Conservation (phyloP, 495 filamentous ascomycete genomes). For the Hamigera avellanea region DNA sequence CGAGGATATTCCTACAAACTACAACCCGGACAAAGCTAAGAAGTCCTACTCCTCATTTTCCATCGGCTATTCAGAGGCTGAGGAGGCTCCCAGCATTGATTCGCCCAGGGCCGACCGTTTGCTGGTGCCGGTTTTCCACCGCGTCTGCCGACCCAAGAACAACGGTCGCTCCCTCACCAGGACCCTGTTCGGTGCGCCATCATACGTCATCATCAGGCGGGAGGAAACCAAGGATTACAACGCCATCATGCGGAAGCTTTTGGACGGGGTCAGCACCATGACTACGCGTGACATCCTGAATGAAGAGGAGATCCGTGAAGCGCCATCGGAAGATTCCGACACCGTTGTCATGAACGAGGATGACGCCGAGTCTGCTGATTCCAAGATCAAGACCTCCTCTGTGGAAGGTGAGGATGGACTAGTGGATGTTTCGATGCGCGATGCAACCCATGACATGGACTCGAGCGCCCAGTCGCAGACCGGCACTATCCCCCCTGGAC, state of each 20-base stretch:
- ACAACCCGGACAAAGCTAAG: slow-evolving; percentile 37
- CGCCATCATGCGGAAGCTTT: slow-evolving; percentile 48
- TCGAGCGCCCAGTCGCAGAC: slow-evolving; percentile 22
- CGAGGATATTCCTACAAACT: slow-evolving; percentile 68
- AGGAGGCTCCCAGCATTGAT: slow-evolving; percentile 45
- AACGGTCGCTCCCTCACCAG: slow-evolving; percentile 26
- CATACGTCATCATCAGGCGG: slow-evolving; percentile 47
- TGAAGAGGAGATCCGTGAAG: slow-evolving; percentile 22
- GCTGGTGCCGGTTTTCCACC: slow-evolving; percentile 71
- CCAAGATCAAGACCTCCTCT: slow-evolving; percentile 59
- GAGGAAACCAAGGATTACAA: slow-evolving; percentile 51
- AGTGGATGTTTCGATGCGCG: slow-evolving; percentile 80
- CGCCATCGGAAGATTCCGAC: slow-evolving; percentile 53
- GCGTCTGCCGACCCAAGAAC: slow-evolving; percentile 40
- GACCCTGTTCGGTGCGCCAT: slow-evolving; percentile 42
- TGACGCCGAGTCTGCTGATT: slow-evolving; percentile 59
- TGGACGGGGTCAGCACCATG: slow-evolving; percentile 44
- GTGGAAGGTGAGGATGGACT: slow-evolving; percentile 85
- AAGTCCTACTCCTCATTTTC: slow-evolving; percentile 32
- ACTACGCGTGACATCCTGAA: slow-evolving; percentile 50
- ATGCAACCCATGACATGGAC: slow-evolving; percentile 30
- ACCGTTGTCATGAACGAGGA: slow-evolving; percentile 60
- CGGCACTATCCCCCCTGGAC: slow-evolving; percentile 35
- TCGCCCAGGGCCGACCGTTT: slow-evolving; percentile 57
- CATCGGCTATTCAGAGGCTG: slow-evolving; percentile 41